Base-by-base conservation (phyloP, 108 stramenopile genomes). In the Bacterosira constricta region DNA sequence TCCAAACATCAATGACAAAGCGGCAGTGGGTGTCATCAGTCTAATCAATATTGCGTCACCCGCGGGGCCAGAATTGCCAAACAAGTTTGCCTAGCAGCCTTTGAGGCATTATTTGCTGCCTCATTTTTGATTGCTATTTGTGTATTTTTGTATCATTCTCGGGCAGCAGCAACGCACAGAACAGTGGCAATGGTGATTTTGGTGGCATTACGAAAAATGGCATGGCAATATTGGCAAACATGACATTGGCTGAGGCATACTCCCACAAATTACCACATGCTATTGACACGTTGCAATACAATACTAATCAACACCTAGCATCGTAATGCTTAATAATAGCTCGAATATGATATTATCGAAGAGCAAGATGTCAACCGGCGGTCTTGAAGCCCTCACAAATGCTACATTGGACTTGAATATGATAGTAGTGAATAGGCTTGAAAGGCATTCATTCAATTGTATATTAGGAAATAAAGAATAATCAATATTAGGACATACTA, bases 231-330 rank as follows among this genome's bases (percentile, higher is more conserved):
- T 52, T 71, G n/a, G 69, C 59, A 52, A 46, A 44, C 3, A 72
- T 72, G 71, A 47, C 63, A 18, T 30, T 62, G 39, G 21, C 10
- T 39, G 61, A 62, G 42, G 61, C 61, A 0, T 39, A 31, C 4
- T 5, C 42, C 9, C 71, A 37, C 60, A 17, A 15, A 5, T 11
- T 71, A 7, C 3, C 31, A 0, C 31, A 55, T 13, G 15, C 36
- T 0, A 50, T 76, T 32, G 90, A 92, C 67, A 44, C 49, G 6
- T 73, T 82, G 58, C 63, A 81, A 82, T 49, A 92, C 90, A 15
- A 82, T 92, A 11, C 86, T 88, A 42, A 86, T 92, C 49, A 92
- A 92, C 57, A 88, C 88, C 21, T 92, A 88, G 90, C 70, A 82
- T 63, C 59, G 90, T 39, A 77, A 70, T 23, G 83, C 84, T 45